phyloP scores from a whole-genome alignment of 306 rosid species.

The Spatholobus suberectus region DNA sequence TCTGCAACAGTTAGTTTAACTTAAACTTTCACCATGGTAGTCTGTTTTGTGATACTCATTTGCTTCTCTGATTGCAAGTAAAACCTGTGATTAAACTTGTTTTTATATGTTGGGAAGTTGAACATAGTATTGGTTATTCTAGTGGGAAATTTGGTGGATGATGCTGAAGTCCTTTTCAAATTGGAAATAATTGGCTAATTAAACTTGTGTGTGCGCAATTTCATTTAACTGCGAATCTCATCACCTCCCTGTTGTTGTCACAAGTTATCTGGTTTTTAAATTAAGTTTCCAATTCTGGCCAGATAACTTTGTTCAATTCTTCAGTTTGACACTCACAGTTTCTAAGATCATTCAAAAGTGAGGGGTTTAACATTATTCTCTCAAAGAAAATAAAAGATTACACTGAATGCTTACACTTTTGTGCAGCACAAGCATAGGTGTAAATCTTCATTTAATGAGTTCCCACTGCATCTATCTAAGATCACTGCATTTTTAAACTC shows the following conservation, averaged over 20 bases:
- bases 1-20: background rate
- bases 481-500: constrained; percentile 7
- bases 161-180: constrained; percentile 3
- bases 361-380: constrained; percentile 10
- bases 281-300: constrained; percentile 1
- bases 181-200: constrained; percentile 3
- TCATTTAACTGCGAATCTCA: constrained; percentile 26
- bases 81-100: background rate
- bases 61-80: background rate
- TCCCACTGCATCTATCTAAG: constrained; percentile 16
- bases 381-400: background rate
- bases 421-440: background rate
- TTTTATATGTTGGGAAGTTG: constrained; percentile 26
- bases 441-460: constrained; percentile 23
- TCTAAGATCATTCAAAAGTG: background rate
- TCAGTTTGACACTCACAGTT: constrained; percentile 18
- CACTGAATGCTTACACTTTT: background rate
- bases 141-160: constrained; percentile 25
- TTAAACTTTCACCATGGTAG: constrained; percentile 12
- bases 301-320: constrained; percentile 31
- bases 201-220: constrained; percentile 14
- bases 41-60: constrained; percentile 7
- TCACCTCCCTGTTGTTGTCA: background rate
- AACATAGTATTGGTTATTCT: background rate
- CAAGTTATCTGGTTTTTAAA: constrained; percentile 23